Conservation (phyloP, 208 protist genomes). For the Balamuthia mandrillaris region DNA sequence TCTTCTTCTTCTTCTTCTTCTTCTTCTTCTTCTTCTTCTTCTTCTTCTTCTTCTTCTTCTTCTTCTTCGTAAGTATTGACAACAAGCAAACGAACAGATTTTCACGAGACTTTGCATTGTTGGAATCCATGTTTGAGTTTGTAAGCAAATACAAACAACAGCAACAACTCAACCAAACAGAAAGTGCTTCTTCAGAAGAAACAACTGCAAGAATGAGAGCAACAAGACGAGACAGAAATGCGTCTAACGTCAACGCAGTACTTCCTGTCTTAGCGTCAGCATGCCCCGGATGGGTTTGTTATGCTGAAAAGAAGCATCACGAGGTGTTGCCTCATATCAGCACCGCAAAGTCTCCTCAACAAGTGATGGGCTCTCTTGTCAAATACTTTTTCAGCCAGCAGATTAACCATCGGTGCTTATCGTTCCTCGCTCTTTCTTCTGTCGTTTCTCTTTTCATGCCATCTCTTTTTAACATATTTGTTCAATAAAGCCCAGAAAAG, state of each 20-base stretch:
- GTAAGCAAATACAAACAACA: neutral
- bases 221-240: neutral
- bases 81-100: too few relatives aligned
- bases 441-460: slow-evolving; percentile 83
- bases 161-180: neutral
- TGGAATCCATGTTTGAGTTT: slow-evolving; percentile 82
- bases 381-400: slow-evolving; percentile 71
- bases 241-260: neutral
- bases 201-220: neutral
- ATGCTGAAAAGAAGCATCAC: slow-evolving; percentile 93
- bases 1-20: too few relatives aligned
- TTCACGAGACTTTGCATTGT: slow-evolving; percentile 74
- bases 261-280: slow-evolving; percentile 89
- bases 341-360: slow-evolving; percentile 89
- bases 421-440: slow-evolving; percentile 64
- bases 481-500: slow-evolving; percentile 47
- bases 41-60: too few relatives aligned
- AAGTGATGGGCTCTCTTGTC: slow-evolving; percentile 88
- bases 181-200: neutral
- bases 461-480: slow-evolving; percentile 39
- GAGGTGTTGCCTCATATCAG: slow-evolving; percentile 87
- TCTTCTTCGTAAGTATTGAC: too few relatives aligned
- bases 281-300: slow-evolving; percentile 96
- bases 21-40: too few relatives aligned
- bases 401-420: neutral